Evolutionary conservation across 139 green algal species (phyloP).

Genomic region (Asterochloris erici): DNA sequence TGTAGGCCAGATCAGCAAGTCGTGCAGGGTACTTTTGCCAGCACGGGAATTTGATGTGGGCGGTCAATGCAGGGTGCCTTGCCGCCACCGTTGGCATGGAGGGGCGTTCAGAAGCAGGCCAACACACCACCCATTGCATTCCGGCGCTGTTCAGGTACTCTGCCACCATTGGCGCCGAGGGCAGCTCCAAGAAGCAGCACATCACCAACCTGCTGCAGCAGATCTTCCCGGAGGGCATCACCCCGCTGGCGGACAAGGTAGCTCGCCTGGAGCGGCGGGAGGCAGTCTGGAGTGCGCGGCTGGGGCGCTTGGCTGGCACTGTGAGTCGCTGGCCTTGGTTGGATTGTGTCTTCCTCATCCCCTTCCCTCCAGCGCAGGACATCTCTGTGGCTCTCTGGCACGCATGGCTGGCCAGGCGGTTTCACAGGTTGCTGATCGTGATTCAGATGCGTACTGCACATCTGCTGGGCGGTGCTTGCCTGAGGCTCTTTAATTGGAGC

Average conservation of each 20-base stretch:
- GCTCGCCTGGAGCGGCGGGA: slow-evolving; percentile 4
- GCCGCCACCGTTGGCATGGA: too few species aligned
- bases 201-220: slow-evolving; percentile 5
- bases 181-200: slow-evolving; percentile 14
- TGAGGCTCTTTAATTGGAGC: too few species aligned
- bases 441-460: not conserved
- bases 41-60: too few species aligned
- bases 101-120: too few species aligned
- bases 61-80: too few species aligned
- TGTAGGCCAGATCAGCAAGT: too few species aligned
- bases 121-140: too few species aligned
- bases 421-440: not conserved
- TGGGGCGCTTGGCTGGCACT: slow-evolving; percentile 1
- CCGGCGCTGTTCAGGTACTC: not conserved
- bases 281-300: not conserved
- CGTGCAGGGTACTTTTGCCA: too few species aligned
- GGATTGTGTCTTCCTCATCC: not conserved
- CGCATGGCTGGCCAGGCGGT: not conserved
- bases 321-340: not conserved
- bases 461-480: too few species aligned
- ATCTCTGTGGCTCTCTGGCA: not conserved
- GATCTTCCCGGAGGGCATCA: slow-evolving; percentile 15
- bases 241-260: slow-evolving; percentile 5
- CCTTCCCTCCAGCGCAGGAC: not conserved
- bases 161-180: not conserved